Base-by-base conservation (phyloP, 768 basidiomycete genomes). In the Macrolepiota fuliginosa region DNA sequence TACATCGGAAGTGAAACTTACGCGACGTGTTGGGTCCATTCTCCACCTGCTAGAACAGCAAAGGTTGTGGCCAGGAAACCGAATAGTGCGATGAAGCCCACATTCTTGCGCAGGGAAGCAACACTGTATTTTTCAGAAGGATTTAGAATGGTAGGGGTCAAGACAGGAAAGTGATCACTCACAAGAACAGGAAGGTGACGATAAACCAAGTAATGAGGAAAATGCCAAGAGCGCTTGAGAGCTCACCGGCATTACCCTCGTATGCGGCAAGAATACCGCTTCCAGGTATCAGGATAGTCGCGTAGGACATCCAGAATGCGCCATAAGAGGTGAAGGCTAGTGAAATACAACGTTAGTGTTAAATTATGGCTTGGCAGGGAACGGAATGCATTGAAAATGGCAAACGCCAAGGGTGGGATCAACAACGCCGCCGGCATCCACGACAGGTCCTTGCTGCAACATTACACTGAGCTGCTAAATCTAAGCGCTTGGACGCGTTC, bases 301-400 rank as follows among this genome's bases (percentile, higher is more conserved):
- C 91, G 53, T 85, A 94, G 4, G 92, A 92, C 76, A 94, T 77
- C 92, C 92, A 95, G 80, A 94, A 95, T 2, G 87, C 90, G 24
- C 93, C 93, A 63, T 90, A 95, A 1, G 88, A 89, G 0, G 85
- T 79, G 80, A 94, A 94, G 0, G 91, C 92, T 90, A 66, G 29
- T 36, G 54, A 64, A 22, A 17, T 9, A 17, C 27, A 27, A 40
- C 11, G 47, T 58, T 39, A 58, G 22, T 25, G 36, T 17, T 7
- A 45, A 19, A 45, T 45, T 5, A 51, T 17, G 39, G 37, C 51
- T 45, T 54, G 53, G 27, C 25, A 56, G 25, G 57, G 27, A 24
- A 37, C 7, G 10, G n/a, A 24, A 54, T 25, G 6, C 36, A 39
- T 54, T 5, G 13, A 24, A 22, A 11, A 25, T 15, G n/a, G 13